A percentile compares a stretch with the other conserved stretches of the same genome.
Conservation (phyloP, 2,329 filamentous ascomycete species). For the Blumeria graminis region DNA sequence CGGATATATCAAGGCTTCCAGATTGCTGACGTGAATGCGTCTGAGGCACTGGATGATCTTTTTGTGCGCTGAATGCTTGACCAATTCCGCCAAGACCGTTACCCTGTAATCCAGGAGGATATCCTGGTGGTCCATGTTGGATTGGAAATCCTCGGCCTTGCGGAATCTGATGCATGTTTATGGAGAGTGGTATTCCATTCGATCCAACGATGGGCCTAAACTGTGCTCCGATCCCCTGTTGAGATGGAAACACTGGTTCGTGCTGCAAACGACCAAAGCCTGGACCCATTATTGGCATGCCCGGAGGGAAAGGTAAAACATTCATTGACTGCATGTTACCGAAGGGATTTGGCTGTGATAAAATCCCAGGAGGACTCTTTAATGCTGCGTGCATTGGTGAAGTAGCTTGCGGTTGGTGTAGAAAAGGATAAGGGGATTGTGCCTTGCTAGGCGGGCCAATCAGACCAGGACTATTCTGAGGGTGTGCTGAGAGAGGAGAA, state of each 20-base stretch:
- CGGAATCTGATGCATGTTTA: slow-evolving; percentile 34
- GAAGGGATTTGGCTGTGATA: slow-evolving; percentile 19
- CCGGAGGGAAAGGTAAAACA: slow-evolving; percentile 27
- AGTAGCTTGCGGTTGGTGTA: slow-evolving; percentile 34
- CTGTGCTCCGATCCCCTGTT: slow-evolving; percentile 26
- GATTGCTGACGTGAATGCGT: slow-evolving; percentile 58
- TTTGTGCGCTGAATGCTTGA: slow-evolving; percentile 17
- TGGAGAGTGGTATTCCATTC: slow-evolving; percentile 27
- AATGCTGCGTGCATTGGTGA: slow-evolving; percentile 35
- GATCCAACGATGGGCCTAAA: slow-evolving; percentile 27
- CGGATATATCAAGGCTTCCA: slow-evolving; percentile 18
- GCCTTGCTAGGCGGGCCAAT: slow-evolving; percentile 37
- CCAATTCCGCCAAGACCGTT: slow-evolving; percentile 19
- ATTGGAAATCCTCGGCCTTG: slow-evolving; percentile 20
- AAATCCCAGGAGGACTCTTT: slow-evolving; percentile 31
- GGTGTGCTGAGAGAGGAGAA: slow-evolving; percentile 37
- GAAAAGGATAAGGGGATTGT: slow-evolving; percentile 23
- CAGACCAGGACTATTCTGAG: slow-evolving; percentile 39
- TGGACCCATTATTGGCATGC: slow-evolving; percentile 17
- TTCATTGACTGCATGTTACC: slow-evolving; percentile 26
- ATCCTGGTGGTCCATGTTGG: slow-evolving; percentile 28
- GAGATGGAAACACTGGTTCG: slow-evolving; percentile 26
- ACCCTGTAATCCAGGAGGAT: slow-evolving; percentile 19
- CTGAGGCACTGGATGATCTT: slow-evolving; percentile 21
- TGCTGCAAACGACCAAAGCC: slow-evolving; percentile 22